phyloP scores from a whole-genome alignment of 768 basidiomycete species.

The Strobilomyces dryophilus region DNA sequence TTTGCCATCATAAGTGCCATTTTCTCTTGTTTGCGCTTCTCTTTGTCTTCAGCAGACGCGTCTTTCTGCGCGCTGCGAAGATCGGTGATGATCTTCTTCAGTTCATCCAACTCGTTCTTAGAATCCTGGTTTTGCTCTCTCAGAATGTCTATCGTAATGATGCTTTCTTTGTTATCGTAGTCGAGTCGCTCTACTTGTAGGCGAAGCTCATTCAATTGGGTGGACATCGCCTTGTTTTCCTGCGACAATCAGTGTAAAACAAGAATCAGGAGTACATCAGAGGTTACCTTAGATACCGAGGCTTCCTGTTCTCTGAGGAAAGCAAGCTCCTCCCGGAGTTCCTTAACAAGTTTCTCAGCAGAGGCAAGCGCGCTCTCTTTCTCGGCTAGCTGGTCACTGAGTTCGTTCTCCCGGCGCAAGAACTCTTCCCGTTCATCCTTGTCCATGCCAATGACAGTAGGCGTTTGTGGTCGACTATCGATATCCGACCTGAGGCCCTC shows the following conservation, averaged over 20 bases:
- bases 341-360: conserved; percentile 83
- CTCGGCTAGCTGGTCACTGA: conserved; percentile 90
- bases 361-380: conserved; percentile 77
- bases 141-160: conserved; percentile 90
- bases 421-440: conserved; percentile 99
- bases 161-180: conserved; percentile 93
- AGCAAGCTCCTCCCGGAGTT: conserved; percentile 82
- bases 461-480: conserved; percentile 88
- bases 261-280: conserved; percentile 1
- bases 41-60: conserved; percentile 90
- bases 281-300: conserved; percentile 63
- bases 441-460: conserved; percentile 81
- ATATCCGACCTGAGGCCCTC: conserved; percentile 69
- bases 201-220: conserved; percentile 88
- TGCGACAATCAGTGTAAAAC: conserved; percentile 29
- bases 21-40: conserved; percentile 98
- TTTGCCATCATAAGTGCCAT: conserved; percentile 99
- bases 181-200: conserved; percentile 88
- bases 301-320: conserved; percentile 92
- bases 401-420: conserved; percentile 91
- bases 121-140: conserved; percentile 92
- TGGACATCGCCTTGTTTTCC: conserved; percentile 95
- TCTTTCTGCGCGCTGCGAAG: conserved; percentile 80
- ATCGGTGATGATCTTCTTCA: conserved; percentile 74
- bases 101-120: conserved; percentile 83